These are phyloP conservation scores for Suhomyces vadensis DNA, from an alignment of 805 yeast species.

Conservation along the genomic window DNA sequence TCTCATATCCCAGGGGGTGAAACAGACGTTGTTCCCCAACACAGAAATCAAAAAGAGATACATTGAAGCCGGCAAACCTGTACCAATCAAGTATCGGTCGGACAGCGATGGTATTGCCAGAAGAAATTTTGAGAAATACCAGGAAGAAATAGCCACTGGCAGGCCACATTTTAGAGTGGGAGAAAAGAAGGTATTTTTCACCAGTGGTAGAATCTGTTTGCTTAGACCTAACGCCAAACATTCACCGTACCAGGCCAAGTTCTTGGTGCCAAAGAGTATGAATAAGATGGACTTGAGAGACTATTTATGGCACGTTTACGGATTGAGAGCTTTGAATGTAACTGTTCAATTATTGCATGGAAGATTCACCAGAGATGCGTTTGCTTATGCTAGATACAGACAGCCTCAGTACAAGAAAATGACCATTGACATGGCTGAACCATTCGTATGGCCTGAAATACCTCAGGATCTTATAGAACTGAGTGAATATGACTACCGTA, in stretches of 20 bases:
- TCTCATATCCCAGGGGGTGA: constrained; percentile 39
- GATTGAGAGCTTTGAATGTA: constrained; percentile 83
- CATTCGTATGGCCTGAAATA: constrained; percentile 89
- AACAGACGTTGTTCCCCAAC: constrained; percentile 43
- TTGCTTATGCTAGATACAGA: constrained; percentile 70
- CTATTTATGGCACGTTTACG: constrained; percentile 86
- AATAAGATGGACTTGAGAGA: constrained; percentile 94
- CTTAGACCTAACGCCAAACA: constrained; percentile 93
- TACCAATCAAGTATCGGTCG: constrained; percentile 41
- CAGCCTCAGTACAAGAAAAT: constrained; percentile 85
- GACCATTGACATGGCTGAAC: constrained; percentile 95
- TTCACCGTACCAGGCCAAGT: constrained; percentile 96
- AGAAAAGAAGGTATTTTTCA: constrained; percentile 73
- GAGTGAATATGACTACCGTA: constrained; percentile 42
- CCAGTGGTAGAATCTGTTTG: constrained; percentile 77
- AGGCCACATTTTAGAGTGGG: constrained; percentile 85
- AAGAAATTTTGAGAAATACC: constrained; percentile 39
- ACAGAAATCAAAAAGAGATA: constrained; percentile 36
- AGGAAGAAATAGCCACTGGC: constrained; percentile 58
- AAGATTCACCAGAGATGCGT: constrained; percentile 52
- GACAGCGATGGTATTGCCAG: constrained; percentile 38
- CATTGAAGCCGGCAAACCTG: constrained; percentile 40
- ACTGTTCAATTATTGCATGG: constrained; percentile 84
- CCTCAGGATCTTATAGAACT: constrained; percentile 37
- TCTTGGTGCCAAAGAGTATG: constrained; percentile 89